These are phyloP conservation scores for Chrysopogon serrulatus DNA, from an alignment of 176 grass and related monocot genomes.

Conservation along the genomic window DNA sequence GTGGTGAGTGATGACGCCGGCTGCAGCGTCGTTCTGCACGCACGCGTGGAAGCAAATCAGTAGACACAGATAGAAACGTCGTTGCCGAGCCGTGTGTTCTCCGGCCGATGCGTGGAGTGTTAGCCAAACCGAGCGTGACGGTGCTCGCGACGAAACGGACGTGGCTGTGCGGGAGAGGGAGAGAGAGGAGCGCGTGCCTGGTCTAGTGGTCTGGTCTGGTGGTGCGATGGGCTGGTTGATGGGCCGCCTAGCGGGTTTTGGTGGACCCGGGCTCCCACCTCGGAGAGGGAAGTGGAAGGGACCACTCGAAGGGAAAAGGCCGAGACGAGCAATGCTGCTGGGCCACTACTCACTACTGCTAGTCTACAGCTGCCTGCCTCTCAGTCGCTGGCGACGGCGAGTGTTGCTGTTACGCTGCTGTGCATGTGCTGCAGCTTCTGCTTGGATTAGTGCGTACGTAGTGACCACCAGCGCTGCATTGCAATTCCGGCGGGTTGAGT, in stretches of 20 bases:
- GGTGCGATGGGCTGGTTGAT: constrained; percentile 9
- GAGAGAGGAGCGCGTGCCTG: not conserved
- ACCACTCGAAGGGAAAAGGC: not conserved
- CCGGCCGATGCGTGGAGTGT: not conserved
- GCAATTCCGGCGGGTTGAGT: constrained; percentile 10
- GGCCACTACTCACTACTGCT: not conserved
- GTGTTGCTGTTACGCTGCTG: not conserved
- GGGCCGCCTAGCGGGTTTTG: not conserved
- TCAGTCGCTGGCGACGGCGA: not conserved
- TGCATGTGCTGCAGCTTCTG: not conserved
- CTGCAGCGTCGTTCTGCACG: not conserved
- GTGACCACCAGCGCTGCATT: constrained; percentile 40
- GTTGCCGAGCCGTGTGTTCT: not conserved
- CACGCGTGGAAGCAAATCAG: not conserved
- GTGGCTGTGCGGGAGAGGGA: not conserved
- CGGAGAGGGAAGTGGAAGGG: not conserved
- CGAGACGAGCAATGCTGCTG: not conserved
- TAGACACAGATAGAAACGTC: not conserved
- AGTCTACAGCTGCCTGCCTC: not conserved
- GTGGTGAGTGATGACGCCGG: no score
- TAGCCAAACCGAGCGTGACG: not conserved
- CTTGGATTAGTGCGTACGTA: not conserved
- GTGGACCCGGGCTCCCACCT: not conserved
- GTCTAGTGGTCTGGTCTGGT: not conserved
- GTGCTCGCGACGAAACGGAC: not conserved